These are phyloP conservation scores for Pulveroboletus frians DNA, from an alignment of 768 basidiomycete species.

Conservation along the genomic window DNA sequence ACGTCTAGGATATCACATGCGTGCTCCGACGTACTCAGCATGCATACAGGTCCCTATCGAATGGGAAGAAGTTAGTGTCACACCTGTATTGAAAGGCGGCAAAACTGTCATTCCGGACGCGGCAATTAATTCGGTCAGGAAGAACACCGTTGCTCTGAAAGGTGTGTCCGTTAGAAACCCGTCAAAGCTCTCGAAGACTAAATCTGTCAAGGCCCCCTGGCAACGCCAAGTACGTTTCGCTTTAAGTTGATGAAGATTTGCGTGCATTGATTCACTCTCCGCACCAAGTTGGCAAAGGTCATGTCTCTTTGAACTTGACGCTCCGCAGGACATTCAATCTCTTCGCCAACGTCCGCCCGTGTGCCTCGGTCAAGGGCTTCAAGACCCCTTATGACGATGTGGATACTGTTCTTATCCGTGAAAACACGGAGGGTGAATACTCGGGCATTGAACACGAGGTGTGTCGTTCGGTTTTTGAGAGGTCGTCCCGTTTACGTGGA, in stretches of 20 bases:
- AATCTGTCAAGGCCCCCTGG: slow-evolving; percentile 68
- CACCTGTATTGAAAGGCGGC: slow-evolving; percentile 87
- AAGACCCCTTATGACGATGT: slow-evolving; percentile 99
- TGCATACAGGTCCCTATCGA: slow-evolving; percentile 81
- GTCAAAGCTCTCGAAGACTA: slow-evolving; percentile 2
- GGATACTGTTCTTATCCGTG: slow-evolving; percentile 95
- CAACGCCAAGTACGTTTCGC: slow-evolving; percentile 81
- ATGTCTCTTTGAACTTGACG: slow-evolving; percentile 96
- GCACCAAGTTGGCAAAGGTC: slow-evolving; percentile 90
- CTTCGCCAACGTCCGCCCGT: slow-evolving; percentile 98
- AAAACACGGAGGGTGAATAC: slow-evolving; percentile 99
- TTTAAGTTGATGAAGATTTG: not conserved
- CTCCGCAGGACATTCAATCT: slow-evolving; percentile 96
- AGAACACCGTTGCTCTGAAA: slow-evolving; percentile 97
- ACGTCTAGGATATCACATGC: slow-evolving; percentile 14
- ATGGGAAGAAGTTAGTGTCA: slow-evolving; percentile 99
- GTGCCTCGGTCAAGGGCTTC: slow-evolving; percentile 91
- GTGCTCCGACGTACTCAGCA: slow-evolving; percentile 9
- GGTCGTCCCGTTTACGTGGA: slow-evolving; percentile 10
- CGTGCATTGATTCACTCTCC: slow-evolving; percentile 11
- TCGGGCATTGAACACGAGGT: slow-evolving; percentile 99
- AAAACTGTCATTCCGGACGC: slow-evolving; percentile 95
- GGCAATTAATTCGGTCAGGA: slow-evolving; percentile 88
- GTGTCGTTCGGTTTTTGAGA: slow-evolving; percentile 10
- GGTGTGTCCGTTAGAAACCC: slow-evolving; percentile 42